Evolutionary conservation across 2,329 filamentous ascomycete species (phyloP).

Genomic region (Bipolaris zeicola): DNA sequence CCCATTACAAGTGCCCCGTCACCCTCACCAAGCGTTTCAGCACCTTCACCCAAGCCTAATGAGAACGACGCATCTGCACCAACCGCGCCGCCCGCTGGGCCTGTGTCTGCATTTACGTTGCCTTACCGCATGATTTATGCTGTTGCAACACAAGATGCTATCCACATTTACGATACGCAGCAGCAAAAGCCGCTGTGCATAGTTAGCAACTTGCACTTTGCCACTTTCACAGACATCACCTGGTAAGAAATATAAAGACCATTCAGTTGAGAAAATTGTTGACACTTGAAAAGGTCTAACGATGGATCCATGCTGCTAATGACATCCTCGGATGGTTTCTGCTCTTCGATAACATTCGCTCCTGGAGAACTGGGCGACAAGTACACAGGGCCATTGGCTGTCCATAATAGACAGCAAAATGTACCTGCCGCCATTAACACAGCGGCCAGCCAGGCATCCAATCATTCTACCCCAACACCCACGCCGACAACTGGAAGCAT

Average conservation of each 20-base stretch:
- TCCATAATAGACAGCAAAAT: constrained; percentile 33
- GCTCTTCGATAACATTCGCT: constrained; percentile 84
- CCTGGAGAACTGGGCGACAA: constrained; percentile 82
- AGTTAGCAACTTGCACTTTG: constrained; percentile 96
- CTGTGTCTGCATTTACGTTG: constrained; percentile 73
- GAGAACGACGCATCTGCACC: constrained; percentile 62
- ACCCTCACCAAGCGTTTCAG: constrained; percentile 56
- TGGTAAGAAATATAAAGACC: constrained; percentile 65
- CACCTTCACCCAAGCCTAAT: constrained; percentile 57
- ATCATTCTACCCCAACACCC: constrained; percentile 70
- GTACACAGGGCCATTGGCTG: constrained; percentile 69
- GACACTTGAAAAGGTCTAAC: constrained; percentile 63
- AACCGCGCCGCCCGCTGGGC: constrained; percentile 56
- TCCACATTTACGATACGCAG: constrained; percentile 95
- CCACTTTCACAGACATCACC: constrained; percentile 93
- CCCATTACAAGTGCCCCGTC: constrained; percentile 63
- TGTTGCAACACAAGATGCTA: constrained; percentile 94
- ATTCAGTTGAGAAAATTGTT: not conserved
- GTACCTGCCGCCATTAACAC: constrained; percentile 52
- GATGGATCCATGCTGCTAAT: constrained; percentile 83
- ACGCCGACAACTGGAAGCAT: constrained; percentile 70
- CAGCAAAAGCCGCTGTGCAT: constrained; percentile 92
- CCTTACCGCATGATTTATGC: constrained; percentile 96
- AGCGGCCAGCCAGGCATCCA: constrained; percentile 53
- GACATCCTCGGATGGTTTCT: constrained; percentile 98